Conservation (phyloP, 2,329 filamentous ascomycete genomes). For the Lachnellula cervina region DNA sequence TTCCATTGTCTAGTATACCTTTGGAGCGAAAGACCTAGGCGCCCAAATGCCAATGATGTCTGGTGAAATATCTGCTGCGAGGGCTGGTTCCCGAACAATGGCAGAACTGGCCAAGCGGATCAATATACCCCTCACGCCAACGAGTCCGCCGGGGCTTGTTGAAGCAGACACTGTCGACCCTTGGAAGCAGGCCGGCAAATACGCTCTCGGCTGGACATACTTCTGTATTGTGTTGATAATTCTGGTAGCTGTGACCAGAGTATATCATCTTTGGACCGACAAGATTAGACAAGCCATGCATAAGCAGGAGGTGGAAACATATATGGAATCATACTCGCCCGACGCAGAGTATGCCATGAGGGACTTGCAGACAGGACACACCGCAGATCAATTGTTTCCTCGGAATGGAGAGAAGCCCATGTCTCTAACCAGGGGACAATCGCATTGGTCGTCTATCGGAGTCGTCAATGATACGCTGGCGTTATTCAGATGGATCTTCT, state of each 20-base stretch:
- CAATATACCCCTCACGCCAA: conserved; percentile 53
- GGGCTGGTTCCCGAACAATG: conserved; percentile 25
- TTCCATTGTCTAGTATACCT: neutral
- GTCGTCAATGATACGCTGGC: conserved; percentile 75
- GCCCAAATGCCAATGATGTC: conserved; percentile 9
- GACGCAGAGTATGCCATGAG: conserved; percentile 58
- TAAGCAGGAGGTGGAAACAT: conserved; percentile 71
- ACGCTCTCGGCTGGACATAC: conserved; percentile 83
- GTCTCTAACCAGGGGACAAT: conserved; percentile 51
- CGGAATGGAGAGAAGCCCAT: conserved; percentile 53
- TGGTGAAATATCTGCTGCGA: conserved; percentile 13
- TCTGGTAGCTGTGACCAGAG: conserved; percentile 61
- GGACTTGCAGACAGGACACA: conserved; percentile 49
- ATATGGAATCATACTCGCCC: conserved; percentile 51
- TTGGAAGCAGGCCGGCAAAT: conserved; percentile 77
- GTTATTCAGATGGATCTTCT: conserved; percentile 84
- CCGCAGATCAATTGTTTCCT: conserved; percentile 67
- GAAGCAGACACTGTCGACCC: conserved; percentile 67
- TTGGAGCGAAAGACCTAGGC: neutral
- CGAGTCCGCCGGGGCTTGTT: conserved; percentile 56
- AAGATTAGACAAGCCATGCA: conserved; percentile 86
- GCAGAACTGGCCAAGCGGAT: conserved; percentile 42
- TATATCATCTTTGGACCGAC: conserved; percentile 90
- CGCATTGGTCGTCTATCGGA: conserved; percentile 70
- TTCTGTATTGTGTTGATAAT: conserved; percentile 71